These are phyloP conservation scores for Daldinia bambusicola DNA, from an alignment of 495 filamentous ascomycete species.

Conservation along the genomic window DNA sequence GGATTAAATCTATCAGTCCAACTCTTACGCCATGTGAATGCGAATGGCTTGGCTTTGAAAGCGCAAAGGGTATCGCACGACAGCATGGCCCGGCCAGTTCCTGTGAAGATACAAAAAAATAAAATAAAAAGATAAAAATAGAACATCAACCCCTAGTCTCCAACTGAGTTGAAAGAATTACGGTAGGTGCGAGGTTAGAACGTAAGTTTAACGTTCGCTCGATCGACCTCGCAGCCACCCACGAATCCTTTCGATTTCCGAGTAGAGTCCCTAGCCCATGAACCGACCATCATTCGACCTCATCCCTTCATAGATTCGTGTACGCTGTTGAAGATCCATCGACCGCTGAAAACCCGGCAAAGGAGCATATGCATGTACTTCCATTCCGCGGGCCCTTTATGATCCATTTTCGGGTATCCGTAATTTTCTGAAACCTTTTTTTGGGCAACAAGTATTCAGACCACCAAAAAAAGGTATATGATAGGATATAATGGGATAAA, in stretches of 20 bases:
- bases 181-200: conserved; percentile 37
- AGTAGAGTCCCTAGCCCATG: conserved; percentile 17
- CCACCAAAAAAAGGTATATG: conserved; percentile 15
- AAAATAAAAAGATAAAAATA: conserved; percentile 43
- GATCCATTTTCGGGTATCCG: conserved; percentile 42
- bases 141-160: conserved; percentile 30
- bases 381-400: conserved; percentile 31
- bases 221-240: conserved; percentile 29
- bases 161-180: conserved; percentile 25
- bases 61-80: conserved; percentile 51
- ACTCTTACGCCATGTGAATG: conserved; percentile 49
- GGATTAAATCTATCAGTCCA: conserved; percentile 50
- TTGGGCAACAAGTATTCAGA: conserved; percentile 23
- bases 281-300: conserved; percentile 31
- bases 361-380: conserved; percentile 13
- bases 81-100: conserved; percentile 50
- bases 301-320: conserved; percentile 44
- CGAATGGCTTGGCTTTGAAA: conserved; percentile 44
- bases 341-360: conserved; percentile 27
- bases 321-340: conserved; percentile 38
- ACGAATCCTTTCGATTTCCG: conserved; percentile 23
- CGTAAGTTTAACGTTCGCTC: conserved; percentile 31
- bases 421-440: conserved; percentile 11
- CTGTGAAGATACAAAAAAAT: conserved; percentile 31
- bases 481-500: conserved; percentile 32